Conservation (phyloP, 805 yeast genomes). For the Saturnispora ahearnii region DNA sequence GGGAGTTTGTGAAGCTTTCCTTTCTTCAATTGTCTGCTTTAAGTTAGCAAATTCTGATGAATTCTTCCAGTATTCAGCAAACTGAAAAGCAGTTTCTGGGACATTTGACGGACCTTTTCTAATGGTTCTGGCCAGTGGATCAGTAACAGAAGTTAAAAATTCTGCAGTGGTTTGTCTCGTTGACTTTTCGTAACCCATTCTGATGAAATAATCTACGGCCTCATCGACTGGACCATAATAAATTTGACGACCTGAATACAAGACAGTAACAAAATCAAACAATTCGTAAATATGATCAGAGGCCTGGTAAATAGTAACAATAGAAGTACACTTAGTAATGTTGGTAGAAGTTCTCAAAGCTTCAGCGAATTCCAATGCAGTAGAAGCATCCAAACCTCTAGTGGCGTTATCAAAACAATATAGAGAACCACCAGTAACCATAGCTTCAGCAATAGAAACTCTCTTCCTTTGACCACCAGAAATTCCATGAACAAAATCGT, state of each 20-base stretch:
- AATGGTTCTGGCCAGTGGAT: conserved; percentile 47
- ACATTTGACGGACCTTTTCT: conserved; percentile 42
- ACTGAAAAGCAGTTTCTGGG: conserved; percentile 49
- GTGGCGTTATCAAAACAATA: conserved; percentile 66
- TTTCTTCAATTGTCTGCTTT: conserved; percentile 29
- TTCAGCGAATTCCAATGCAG: conserved; percentile 57
- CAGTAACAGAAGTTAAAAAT: conserved; percentile 57
- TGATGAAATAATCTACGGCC: conserved; percentile 46
- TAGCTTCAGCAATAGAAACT: conserved; percentile 60
- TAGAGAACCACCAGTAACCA: conserved; percentile 42
- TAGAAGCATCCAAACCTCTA: conserved; percentile 62
- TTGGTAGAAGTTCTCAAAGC: conserved; percentile 53
- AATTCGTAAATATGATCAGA: conserved; percentile 53
- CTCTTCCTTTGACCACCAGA: conserved; percentile 70
- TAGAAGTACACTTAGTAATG: conserved; percentile 45
- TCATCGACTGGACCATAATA: conserved; percentile 46
- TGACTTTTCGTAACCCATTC: conserved; percentile 56
- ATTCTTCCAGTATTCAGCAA: conserved; percentile 49
- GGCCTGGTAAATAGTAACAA: conserved; percentile 62
- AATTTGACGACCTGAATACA: conserved; percentile 54
- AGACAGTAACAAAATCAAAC: conserved; percentile 52
- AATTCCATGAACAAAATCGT: conserved; percentile 59
- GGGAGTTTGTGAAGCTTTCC: conserved; percentile 24
- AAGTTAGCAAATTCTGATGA: conserved; percentile 43
- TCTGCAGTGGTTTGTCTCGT: conserved; percentile 62